phyloP scores from a whole-genome alignment of 2,329 filamentous ascomycete species.

The Penicillium sp. region DNA sequence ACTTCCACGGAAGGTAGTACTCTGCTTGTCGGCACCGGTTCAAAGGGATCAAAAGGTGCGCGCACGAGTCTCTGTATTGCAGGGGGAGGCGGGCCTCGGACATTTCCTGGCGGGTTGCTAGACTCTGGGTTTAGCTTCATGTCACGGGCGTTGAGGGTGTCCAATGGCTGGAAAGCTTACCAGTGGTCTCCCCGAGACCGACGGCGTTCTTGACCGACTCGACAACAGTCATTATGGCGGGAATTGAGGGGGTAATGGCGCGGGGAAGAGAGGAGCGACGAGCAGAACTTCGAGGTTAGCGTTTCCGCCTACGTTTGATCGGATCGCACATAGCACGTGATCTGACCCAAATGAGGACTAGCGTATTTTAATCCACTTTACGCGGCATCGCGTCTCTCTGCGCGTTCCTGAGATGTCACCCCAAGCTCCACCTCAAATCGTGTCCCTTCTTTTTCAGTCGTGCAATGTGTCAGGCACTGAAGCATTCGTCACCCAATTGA shows the following conservation, averaged over 20 bases:
- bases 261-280: slow-evolving; percentile 16
- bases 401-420: slow-evolving; percentile 28
- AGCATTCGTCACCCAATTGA: slow-evolving; percentile 13
- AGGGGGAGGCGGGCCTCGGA: slow-evolving; percentile 83
- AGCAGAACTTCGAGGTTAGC: slow-evolving; percentile 25
- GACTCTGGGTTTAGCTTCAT: slow-evolving; percentile 14
- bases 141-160: slow-evolving; percentile 6
- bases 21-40: slow-evolving; percentile 91
- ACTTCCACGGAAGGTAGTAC: slow-evolving; percentile 97
- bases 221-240: slow-evolving; percentile 44
- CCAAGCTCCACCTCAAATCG: slow-evolving; percentile 29
- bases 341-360: too few species aligned
- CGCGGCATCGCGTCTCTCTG: slow-evolving; percentile 38
- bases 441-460: slow-evolving; percentile 27
- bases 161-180: slow-evolving; percentile 35
- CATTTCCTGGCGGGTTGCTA: slow-evolving; percentile 74
- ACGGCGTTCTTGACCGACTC: slow-evolving; percentile 51
- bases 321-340: slow-evolving; percentile 17
- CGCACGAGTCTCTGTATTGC: slow-evolving; percentile 92
- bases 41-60: slow-evolving; percentile 87
- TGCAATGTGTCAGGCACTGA: slow-evolving; percentile 14
- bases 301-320: slow-evolving; percentile 10
- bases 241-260: slow-evolving; percentile 13
- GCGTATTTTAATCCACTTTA: slow-evolving; percentile 28
- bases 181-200: slow-evolving; percentile 42